Base-by-base conservation (phyloP, 2,329 filamentous ascomycete species). In the Aspergillus latus region DNA sequence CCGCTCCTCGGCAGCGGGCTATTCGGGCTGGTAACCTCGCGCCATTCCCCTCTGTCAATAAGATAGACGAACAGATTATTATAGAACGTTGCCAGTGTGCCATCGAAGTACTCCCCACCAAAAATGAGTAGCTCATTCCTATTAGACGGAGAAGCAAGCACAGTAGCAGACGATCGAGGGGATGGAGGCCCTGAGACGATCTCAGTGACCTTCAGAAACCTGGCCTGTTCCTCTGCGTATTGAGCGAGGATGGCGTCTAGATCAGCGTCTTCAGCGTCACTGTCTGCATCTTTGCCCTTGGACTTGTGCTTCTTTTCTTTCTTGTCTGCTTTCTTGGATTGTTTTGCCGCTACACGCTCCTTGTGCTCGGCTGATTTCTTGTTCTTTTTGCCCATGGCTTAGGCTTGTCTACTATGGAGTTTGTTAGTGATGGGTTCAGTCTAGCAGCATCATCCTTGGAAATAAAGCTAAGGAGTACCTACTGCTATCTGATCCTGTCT, bases 41-140 rank as follows among this genome's bases (percentile, higher is more conserved):
- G 88, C 94, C 94, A 99, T 72, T 94, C 88, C 74, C 95, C 90
- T 61, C 87, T 85, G 75, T 89, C 89, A 72, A 92, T 88, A 74
- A 94, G 80, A 68, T 88, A 88, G 36, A 88, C 78, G 64, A 81
- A 85, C 3, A 88, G 74, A 63, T 88, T 86, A 67, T 87, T 88
- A 74, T 80, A 88, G 73, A 88, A 88, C 1, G 78, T 78, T 1
- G 93, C 94, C 54, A 94, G 78, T 2, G 89, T 89, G 4, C 94
- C 94, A 75, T 97, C 96, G 77, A 91, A 97, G 70, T 92, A 95
- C 78, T 99, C 94, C 62, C 94, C 94, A 13, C 93, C 94, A 73
- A 95, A 99, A 4, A 97, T 78, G 63, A 97, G 86, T 55, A 99
- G 77, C 71, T 95, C 92, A 74, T 94, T 95, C 66, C 83, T 84